Evolutionary conservation across 352 stramenopile genomes (phyloP).

Genomic region (Globisporangium recalcitrans): DNA sequence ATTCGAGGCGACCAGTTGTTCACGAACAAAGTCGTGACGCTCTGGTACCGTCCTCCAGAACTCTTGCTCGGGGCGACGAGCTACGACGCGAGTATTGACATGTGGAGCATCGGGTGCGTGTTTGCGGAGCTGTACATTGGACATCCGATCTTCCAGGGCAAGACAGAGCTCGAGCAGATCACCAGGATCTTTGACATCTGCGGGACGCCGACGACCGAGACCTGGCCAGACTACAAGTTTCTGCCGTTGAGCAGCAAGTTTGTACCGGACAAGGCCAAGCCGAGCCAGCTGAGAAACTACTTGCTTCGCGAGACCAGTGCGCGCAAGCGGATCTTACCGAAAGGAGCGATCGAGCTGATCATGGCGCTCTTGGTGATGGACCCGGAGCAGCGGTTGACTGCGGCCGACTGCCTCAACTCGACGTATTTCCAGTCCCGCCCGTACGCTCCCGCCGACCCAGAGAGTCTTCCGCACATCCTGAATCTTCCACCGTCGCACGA

Average conservation of each 20-base stretch:
- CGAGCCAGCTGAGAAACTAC: conserved; percentile 59
- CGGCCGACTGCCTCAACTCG: conserved; percentile 89
- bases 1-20: conserved; percentile 83
- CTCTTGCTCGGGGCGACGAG: conserved; percentile 90
- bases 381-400: conserved; percentile 90
- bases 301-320: conserved; percentile 68
- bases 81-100: conserved; percentile 93
- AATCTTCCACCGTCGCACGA: conserved; percentile 82
- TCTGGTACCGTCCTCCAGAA: conserved; percentile 94
- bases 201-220: conserved; percentile 71
- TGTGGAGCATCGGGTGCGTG: conserved; percentile 93
- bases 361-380: conserved; percentile 94
- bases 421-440: conserved; percentile 90
- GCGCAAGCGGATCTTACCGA: conserved; percentile 74
- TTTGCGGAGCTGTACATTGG: conserved; percentile 86
- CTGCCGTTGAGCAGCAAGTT: conserved; percentile 79
- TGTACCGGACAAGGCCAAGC: conserved; percentile 72
- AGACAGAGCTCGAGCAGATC: conserved; percentile 87
- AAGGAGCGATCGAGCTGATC: conserved; percentile 89
- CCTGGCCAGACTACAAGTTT: conserved; percentile 86
- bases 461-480: conserved; percentile 54
- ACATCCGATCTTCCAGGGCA: conserved; percentile 82
- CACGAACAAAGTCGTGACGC: conserved; percentile 95
- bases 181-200: conserved; percentile 87
- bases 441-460: conserved; percentile 55